Conservation (phyloP, 2,329 filamentous ascomycete genomes). For the Alternaria arborescens region DNA sequence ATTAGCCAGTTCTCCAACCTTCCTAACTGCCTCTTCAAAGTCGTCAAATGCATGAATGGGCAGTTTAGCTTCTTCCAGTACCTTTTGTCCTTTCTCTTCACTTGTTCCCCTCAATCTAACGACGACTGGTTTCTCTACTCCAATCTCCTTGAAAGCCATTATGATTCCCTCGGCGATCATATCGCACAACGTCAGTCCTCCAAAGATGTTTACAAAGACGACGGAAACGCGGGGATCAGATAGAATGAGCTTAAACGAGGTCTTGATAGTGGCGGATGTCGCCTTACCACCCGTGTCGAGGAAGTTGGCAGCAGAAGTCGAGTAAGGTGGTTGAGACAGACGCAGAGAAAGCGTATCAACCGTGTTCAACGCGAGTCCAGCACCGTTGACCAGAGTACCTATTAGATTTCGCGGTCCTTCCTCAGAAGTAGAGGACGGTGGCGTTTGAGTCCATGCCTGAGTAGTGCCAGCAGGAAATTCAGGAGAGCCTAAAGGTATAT, state of each 20-base stretch:
- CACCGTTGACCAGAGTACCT: conserved; percentile 87
- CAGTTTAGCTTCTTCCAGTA: conserved; percentile 74
- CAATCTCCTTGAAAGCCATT: conserved; percentile 74
- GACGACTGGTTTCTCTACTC: conserved; percentile 73
- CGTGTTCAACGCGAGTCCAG: conserved; percentile 90
- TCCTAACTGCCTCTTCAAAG: conserved; percentile 70
- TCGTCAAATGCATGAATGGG: conserved; percentile 75
- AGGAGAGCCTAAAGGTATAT: conserved; percentile 65
- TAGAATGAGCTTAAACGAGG: conserved; percentile 77
- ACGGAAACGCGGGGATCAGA: conserved; percentile 75
- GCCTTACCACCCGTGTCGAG: conserved; percentile 91
- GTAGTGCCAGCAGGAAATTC: not conserved
- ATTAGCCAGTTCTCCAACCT: conserved; percentile 44
- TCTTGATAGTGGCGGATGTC: conserved; percentile 80
- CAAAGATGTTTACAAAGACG: conserved; percentile 77
- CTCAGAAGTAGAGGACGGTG: conserved; percentile 16
- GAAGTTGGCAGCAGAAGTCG: conserved; percentile 71
- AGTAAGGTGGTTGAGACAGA: conserved; percentile 59
- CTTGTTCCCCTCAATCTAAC: conserved; percentile 79
- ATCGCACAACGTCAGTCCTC: conserved; percentile 75
- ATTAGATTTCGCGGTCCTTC: conserved; percentile 65
- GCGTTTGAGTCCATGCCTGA: conserved; percentile 11
- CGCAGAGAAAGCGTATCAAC: conserved; percentile 76
- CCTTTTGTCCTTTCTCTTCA: conserved; percentile 72
- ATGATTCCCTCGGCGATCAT: conserved; percentile 83